These are phyloP conservation scores for Pyrus hybrid DNA, from an alignment of 331 rosid species.

Conservation along the genomic window DNA sequence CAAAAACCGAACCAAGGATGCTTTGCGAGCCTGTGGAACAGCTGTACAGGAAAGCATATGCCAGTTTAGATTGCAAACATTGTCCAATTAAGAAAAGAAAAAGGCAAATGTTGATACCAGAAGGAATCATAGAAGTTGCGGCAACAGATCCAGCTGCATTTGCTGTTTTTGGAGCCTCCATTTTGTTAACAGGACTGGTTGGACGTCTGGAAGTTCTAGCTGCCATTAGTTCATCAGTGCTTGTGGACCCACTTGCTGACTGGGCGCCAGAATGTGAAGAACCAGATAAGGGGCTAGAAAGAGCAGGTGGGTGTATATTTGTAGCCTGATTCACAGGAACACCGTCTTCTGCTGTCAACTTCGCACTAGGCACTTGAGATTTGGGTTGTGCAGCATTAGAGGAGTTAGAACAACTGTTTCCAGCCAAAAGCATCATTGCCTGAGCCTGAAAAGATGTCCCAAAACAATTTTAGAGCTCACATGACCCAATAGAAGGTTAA, in stretches of 20 bases:
- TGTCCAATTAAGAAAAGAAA: neutral
- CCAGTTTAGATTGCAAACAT: neutral
- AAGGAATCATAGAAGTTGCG: slow-evolving; percentile 46
- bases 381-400: slow-evolving; percentile 38
- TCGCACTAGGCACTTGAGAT: slow-evolving; percentile 33
- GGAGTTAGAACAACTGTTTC: slow-evolving; percentile 30
- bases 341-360: slow-evolving; percentile 38
- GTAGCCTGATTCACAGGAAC: slow-evolving; percentile 36
- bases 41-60: slow-evolving; percentile 18
- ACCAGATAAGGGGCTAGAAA: slow-evolving; percentile 70
- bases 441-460: slow-evolving; percentile 51
- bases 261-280: slow-evolving; percentile 65
- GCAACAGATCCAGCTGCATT: slow-evolving; percentile 25
- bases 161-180: slow-evolving; percentile 44
- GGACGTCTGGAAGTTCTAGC: slow-evolving; percentile 47
- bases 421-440: slow-evolving; percentile 75
- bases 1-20: slow-evolving; percentile 80
- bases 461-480: slow-evolving; percentile 14
- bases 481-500: neutral
- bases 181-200: slow-evolving; percentile 42
- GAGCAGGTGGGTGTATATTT: slow-evolving; percentile 36
- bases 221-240: slow-evolving; percentile 59
- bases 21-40: slow-evolving; percentile 89
- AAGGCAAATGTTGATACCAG: slow-evolving; percentile 36
- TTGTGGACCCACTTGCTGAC: slow-evolving; percentile 74